Percentiles rank a stretch among this genome's conserved stretches.
Conservation (phyloP, 139 green algal species). For the Astrephomene gubernaculifera region DNA sequence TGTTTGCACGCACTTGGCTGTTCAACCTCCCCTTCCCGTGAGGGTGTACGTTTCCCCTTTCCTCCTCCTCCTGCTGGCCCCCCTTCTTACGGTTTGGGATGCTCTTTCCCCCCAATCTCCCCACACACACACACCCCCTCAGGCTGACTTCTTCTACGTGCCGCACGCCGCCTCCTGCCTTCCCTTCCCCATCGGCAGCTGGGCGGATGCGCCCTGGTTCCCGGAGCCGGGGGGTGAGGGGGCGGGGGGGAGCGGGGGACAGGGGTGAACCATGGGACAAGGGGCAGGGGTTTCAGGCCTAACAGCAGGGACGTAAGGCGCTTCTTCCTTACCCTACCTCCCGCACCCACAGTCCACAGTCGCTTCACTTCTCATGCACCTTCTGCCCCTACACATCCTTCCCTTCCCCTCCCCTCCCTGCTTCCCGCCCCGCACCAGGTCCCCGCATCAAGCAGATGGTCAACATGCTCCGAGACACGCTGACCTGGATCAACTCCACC, state of each 20-base stretch:
- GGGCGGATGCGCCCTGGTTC: conserved; percentile 56
- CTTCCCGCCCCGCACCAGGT: neutral
- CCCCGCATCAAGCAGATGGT: conserved; percentile 54
- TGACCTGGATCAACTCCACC: conserved; percentile 63
- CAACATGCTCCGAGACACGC: conserved; percentile 53
- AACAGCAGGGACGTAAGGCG: neutral
- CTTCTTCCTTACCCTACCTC: neutral
- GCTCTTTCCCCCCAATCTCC: too few species aligned
- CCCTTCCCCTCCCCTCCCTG: neutral
- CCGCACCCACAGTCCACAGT: neutral
- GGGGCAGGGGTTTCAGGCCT: neutral
- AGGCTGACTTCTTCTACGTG: conserved; percentile 73
- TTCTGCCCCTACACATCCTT: neutral
- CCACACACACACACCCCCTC: too few species aligned
- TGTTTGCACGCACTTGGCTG: too few species aligned
- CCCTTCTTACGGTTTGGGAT: too few species aligned
- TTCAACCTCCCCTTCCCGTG: too few species aligned
- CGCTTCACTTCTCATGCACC: neutral
- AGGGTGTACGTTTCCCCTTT: too few species aligned
- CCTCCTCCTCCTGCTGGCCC: too few species aligned
- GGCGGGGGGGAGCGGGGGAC: neutral
- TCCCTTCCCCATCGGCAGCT: conserved; percentile 47
- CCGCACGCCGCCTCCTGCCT: conserved; percentile 51
- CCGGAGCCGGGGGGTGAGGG: conserved; percentile 10
- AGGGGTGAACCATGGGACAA: neutral